Evolutionary conservation across 306 rosid genomes (phyloP), one percentile per base, ranked within the genome.

Genomic region (Fragaria vesca): DNA sequence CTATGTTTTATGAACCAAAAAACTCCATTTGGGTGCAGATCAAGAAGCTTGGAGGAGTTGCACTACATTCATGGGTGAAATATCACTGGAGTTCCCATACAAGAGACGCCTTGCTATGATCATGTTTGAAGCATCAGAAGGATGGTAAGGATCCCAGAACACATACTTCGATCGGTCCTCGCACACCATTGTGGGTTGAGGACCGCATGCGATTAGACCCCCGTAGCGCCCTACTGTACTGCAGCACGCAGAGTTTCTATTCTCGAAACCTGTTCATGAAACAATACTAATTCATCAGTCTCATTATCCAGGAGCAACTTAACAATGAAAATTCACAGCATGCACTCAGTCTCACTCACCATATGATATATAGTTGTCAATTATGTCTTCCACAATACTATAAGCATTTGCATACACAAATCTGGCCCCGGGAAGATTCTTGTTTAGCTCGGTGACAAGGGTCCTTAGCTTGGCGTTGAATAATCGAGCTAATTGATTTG

Each of bases 61-160:
- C 26, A 75, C 61, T 79, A 90, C 54, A 68, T 88, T 93, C 24
- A 84, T 79, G 0, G 97, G 97, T n/a, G 89, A 89, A 21, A 93
- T 76, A 21, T 72, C 87, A 38, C 18, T 51, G 45, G 76, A 15
- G 65, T 82, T 88, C 16, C 94, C 93, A 57, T 85, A 80, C n/a
- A 89, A 20, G 11, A 89, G 84, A 67, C 88, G 88, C 26, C 79
- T 36, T 32, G 94, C 90, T 12, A 86, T 66, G 48, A 88, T 75
- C 20, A 77, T 62, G 67, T 88, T 90, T 28, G 90, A 70, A 72
- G 97, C 92, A 40, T 88, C 93, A 67, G 89, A 77, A 12, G 96
- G 92, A 85, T 93, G 96, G 58, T 26, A 89, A 68, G 91, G 74
- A 57, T 90, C 96, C 94, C 94, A 93, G 68, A 88, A 93, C 80